Percentiles rank a stretch among this genome's conserved stretches.
These are phyloP conservation scores for Leersia perrieri DNA, from an alignment of 176 grass and related monocot species.

Conservation along the genomic window DNA sequence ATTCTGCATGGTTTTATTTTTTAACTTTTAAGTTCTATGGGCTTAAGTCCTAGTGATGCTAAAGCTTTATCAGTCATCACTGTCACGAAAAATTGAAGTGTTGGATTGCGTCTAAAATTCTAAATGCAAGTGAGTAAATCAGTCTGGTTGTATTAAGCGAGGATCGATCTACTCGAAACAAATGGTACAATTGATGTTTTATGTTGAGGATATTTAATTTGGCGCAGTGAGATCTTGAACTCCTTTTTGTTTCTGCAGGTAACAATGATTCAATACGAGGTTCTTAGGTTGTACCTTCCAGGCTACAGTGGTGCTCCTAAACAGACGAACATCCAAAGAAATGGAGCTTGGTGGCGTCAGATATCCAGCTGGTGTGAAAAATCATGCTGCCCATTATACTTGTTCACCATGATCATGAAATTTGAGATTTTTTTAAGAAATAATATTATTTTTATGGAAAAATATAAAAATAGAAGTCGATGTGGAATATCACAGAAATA, in stretches of 20 bases:
- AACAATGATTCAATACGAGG: slow-evolving; percentile 66
- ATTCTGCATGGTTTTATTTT: no score
- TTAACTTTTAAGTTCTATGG: no score
- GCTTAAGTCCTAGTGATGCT: background rate
- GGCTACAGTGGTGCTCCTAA: slow-evolving; percentile 7
- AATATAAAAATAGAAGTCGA: no score
- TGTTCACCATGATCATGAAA: slow-evolving; percentile 55
- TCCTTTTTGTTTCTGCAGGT: slow-evolving; percentile 33
- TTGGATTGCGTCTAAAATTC: background rate
- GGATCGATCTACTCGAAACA: background rate
- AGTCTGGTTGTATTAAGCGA: background rate
- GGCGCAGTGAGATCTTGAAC: slow-evolving; percentile 2
- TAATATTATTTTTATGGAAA: no score
- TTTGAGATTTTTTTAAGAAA: no score
- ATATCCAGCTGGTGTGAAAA: slow-evolving; percentile 55
- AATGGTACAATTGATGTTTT: background rate
- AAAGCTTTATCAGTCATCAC: background rate
- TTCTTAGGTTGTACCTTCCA: slow-evolving; percentile 66
- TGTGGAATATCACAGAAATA: no score
- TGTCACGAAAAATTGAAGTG: background rate
- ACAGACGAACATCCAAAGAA: slow-evolving; percentile 45
- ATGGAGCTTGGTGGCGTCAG: slow-evolving; percentile 46
- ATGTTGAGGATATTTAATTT: no score
- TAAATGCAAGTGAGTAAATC: background rate
- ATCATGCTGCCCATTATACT: slow-evolving; percentile 30